Evolutionary conservation across 2,329 filamentous ascomycete genomes (phyloP), one percentile per base, ranked within the genome.

Genomic region (Fusarium drepaniforme): DNA sequence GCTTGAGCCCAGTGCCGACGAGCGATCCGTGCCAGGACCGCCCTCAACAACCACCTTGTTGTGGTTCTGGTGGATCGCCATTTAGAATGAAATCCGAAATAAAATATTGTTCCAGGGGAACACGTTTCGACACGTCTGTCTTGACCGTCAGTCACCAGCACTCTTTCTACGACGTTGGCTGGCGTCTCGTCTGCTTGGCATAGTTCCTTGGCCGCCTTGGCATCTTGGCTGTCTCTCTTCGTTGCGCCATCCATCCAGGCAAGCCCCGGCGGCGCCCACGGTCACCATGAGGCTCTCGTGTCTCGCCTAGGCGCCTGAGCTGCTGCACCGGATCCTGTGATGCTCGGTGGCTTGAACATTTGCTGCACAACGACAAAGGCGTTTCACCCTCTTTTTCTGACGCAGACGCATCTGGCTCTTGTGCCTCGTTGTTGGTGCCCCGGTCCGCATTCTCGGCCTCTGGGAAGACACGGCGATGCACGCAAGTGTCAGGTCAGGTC

Each of bases 401-500:
- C 56, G 58, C 63, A 61, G 40, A 46, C 35, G 38, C 44, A 49
- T 30, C 58, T 33, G 56, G 56, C 33, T 60, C 25, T 30, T 64
- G 62, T 40, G 21, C 59, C 61, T 38, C 25, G 30, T 40, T 70
- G 42, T 37, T 59, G 16, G 57, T 64, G 23, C 60, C 65, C 56
- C 60, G 46, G 53, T 21, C 38, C 70, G 33, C 56, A 33, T 64
- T 64, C 59, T 66, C 42, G 40, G 49, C 37, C 51, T 59, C 53
- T 67, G 62, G 58, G 51, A 40, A 57, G 51, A 49, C 64, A 67
- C 56, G 59, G 70, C 66, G 56, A 74, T 66, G 66, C 67, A 76
- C 67, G 70, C 70, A 79, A 73, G 63, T 75, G 67, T 77, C 75
- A 78, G 72, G 71, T 66, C 68, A 74, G 71, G 76, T 75, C 77